Evolutionary conservation across 2,329 filamentous ascomycete species (phyloP).

Genomic region (Exophiala sideris): DNA sequence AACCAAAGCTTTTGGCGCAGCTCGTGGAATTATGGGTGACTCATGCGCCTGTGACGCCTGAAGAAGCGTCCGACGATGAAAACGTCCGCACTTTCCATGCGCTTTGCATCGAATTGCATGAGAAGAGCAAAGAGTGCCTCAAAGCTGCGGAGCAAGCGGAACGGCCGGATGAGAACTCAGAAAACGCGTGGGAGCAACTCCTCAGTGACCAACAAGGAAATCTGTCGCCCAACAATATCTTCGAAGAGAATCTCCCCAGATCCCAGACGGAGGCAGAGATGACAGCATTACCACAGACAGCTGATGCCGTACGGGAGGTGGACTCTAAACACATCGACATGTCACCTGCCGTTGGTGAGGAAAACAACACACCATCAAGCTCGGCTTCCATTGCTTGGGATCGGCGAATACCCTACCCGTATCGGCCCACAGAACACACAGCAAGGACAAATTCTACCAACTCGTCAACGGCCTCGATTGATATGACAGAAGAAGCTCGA

Average conservation of each 20-base stretch:
- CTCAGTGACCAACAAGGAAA: constrained; percentile 46
- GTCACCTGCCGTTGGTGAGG: constrained; percentile 24
- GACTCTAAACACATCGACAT: constrained; percentile 8
- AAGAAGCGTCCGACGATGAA: constrained; percentile 39
- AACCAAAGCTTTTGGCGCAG: constrained; percentile 77
- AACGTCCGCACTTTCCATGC: constrained; percentile 43
- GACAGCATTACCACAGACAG: constrained; percentile 26
- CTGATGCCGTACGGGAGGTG: constrained; percentile 12
- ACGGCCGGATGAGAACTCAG: constrained; percentile 44
- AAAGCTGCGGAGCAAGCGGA: constrained; percentile 48
- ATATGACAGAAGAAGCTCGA: constrained; percentile 42
- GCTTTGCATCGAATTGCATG: constrained; percentile 40
- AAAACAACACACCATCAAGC: constrained; percentile 46
- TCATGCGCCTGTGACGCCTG: constrained; percentile 39
- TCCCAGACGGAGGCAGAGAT: constrained; percentile 16
- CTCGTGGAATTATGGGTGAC: constrained; percentile 63
- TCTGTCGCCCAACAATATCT: constrained; percentile 11
- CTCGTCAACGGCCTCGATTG: constrained; percentile 39
- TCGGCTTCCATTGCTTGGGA: constrained; percentile 45
- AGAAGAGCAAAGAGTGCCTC: constrained; percentile 46
- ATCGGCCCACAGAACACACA: constrained; percentile 38
- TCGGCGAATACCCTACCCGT: constrained; percentile 41
- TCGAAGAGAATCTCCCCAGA: constrained; percentile 14
- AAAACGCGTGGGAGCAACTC: constrained; percentile 49
- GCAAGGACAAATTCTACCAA: constrained; percentile 46